Percentiles rank a stretch among this genome's conserved stretches.
phyloP scores from a whole-genome alignment of 805 yeast genomes.

The Lipomyces sp. region DNA sequence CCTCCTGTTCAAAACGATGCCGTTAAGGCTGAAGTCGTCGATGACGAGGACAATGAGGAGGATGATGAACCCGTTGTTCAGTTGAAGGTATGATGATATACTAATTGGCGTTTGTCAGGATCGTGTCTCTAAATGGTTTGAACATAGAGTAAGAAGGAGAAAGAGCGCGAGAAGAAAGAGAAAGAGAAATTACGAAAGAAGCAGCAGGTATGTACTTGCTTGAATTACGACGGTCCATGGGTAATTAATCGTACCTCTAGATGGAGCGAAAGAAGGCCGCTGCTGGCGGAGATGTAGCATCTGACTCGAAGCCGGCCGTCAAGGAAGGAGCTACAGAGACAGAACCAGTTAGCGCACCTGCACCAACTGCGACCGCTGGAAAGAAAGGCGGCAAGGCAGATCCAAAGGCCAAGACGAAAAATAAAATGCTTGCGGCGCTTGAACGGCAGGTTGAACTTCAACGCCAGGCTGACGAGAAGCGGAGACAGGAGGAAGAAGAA shows the following conservation, averaged over 20 bases:
- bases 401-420: conserved; percentile 76
- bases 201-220: conserved; percentile 57
- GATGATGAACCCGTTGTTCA: conserved; percentile 67
- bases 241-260: conserved; percentile 39
- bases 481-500: conserved; percentile 70
- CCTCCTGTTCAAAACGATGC: not conserved
- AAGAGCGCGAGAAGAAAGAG: conserved; percentile 83
- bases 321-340: conserved; percentile 49
- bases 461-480: conserved; percentile 87
- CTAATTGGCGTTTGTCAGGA: conserved; percentile 31
- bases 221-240: not conserved
- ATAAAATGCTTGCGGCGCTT: conserved; percentile 90
- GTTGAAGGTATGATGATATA: conserved; percentile 39
- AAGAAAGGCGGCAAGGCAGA: conserved; percentile 35
- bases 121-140: not conserved
- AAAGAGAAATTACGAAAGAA: conserved; percentile 80
- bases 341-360: conserved; percentile 43
- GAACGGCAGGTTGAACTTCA: conserved; percentile 86
- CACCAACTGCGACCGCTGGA: conserved; percentile 41
- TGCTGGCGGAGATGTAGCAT: conserved; percentile 49
- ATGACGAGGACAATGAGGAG: conserved; percentile 54
- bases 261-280: conserved; percentile 62
- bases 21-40: conserved; percentile 11
- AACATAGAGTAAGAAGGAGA: conserved; percentile 87
- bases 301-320: conserved; percentile 42